A percentile compares a stretch with the other conserved stretches of the same genome.
These are phyloP conservation scores for Lactuca sativa DNA, from an alignment of 129 eudicot genomes.

Conservation along the genomic window DNA sequence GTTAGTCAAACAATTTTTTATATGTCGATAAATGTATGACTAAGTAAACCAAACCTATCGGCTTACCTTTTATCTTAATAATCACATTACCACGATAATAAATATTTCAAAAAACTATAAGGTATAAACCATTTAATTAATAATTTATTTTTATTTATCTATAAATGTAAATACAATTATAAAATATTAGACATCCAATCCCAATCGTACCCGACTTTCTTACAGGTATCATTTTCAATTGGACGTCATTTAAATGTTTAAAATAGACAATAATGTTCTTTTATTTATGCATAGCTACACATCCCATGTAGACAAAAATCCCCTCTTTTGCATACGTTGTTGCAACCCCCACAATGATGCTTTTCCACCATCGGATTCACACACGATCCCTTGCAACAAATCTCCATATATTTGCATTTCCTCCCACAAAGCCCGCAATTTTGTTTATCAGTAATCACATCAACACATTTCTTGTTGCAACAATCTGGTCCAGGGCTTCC, in stretches of 20 bases:
- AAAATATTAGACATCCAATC: background rate
- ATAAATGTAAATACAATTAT: background rate
- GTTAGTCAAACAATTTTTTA: background rate
- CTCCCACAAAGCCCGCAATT: conserved; percentile 60
- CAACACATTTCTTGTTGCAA: conserved; percentile 51
- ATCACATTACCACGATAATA: background rate
- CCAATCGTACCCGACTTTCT: background rate
- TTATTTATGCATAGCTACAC: conserved; percentile 52
- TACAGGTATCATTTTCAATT: too few species aligned
- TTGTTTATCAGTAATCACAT: conserved; percentile 39
- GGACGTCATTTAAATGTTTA: too few species aligned
- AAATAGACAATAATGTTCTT: background rate
- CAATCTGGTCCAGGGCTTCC: conserved; percentile 50
- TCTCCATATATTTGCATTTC: conserved; percentile 48
- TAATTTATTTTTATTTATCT: background rate
- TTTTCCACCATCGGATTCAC: conserved; percentile 40
- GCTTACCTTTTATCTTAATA: background rate
- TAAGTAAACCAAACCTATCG: background rate
- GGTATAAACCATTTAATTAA: background rate
- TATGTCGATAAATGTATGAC: background rate
- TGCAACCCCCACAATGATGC: conserved; percentile 60
- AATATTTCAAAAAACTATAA: background rate
- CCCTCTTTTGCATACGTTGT: conserved; percentile 41
- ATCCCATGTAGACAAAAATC: conserved; percentile 46
- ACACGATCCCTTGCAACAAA: conserved; percentile 62